Evolutionary conservation across 1,284 basidiomycete species (phyloP).

Genomic region (Earliella scabrosa): DNA sequence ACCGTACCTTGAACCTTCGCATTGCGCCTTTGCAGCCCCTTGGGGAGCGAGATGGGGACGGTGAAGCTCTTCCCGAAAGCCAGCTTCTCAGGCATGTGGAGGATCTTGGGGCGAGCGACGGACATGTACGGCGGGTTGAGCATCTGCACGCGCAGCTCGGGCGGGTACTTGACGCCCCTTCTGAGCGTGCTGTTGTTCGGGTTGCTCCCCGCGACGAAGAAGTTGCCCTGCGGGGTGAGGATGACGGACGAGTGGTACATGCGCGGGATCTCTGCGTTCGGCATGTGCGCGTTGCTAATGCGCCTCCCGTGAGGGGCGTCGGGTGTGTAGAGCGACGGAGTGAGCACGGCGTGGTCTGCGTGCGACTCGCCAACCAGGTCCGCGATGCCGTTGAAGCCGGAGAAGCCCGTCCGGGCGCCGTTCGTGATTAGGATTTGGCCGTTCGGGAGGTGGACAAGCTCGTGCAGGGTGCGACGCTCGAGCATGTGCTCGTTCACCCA

Average conservation of each 20-base stretch:
- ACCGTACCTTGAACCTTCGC: neutral
- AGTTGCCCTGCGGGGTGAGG: conserved; percentile 43
- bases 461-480: conserved; percentile 45
- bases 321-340: conserved; percentile 55
- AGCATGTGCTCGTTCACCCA: conserved; percentile 30
- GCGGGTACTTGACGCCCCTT: conserved; percentile 29
- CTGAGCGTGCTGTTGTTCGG: conserved; percentile 46
- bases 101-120: neutral
- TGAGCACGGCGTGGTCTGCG: conserved; percentile 46
- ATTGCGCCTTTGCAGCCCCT: neutral
- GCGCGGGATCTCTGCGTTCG: conserved; percentile 45
- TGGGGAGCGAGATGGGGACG: neutral
- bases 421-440: conserved; percentile 54
- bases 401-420: conserved; percentile 47
- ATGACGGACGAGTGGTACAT: conserved; percentile 47
- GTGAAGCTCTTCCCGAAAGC: neutral
- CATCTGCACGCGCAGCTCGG: conserved; percentile 51
- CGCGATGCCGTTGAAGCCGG: conserved; percentile 41
- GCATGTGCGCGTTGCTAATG: conserved; percentile 48
- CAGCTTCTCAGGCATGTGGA: neutral
- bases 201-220: conserved; percentile 31
- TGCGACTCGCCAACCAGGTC: conserved; percentile 41
- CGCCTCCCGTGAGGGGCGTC: conserved; percentile 45
- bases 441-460: conserved; percentile 53
- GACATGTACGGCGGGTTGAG: conserved; percentile 37